Conservation (phyloP, 139 green algal species). For the Spirogloea muscicola region DNA sequence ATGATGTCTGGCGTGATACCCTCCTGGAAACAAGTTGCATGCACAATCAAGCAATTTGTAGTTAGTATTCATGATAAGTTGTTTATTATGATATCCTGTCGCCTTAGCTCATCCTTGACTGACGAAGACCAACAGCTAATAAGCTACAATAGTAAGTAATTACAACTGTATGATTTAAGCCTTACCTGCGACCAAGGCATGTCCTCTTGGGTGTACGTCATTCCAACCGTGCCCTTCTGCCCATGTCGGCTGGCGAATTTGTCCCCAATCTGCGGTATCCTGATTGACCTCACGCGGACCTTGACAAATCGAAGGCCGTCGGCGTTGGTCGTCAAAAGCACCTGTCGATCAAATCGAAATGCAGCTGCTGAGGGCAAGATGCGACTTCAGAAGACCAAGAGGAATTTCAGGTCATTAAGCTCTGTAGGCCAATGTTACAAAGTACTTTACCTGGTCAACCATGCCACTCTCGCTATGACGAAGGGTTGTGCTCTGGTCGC, state of each 20-base stretch:
- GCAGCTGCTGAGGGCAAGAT: neutral
- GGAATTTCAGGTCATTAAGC: no score
- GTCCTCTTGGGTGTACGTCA: slow-evolving; percentile 83
- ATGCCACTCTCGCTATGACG: slow-evolving; percentile 61
- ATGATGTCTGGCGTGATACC: slow-evolving; percentile 94
- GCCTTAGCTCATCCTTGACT: no score
- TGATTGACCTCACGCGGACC: slow-evolving; percentile 83
- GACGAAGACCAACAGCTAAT: no score
- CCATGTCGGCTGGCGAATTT: slow-evolving; percentile 94
- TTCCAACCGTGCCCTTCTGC: slow-evolving; percentile 96
- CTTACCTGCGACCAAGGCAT: slow-evolving; percentile 40
- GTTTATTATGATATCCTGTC: no score
- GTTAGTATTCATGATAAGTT: no score
- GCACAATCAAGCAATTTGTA: no score
- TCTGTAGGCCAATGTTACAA: no score
- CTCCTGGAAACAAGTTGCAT: slow-evolving; percentile 49
- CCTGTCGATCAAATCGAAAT: slow-evolving; percentile 16
- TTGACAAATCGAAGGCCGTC: slow-evolving; percentile 90
- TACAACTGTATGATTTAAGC: no score
- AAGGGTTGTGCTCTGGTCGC: slow-evolving; percentile 49
- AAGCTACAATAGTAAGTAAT: no score
- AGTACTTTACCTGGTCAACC: slow-evolving; percentile 57
- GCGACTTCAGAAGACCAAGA: neutral
- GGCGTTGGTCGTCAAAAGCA: slow-evolving; percentile 84
- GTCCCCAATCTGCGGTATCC: slow-evolving; percentile 93